These are phyloP conservation scores for Halteria grandinella DNA, from an alignment of 73 alveolate species.

Conservation along the genomic window DNA sequence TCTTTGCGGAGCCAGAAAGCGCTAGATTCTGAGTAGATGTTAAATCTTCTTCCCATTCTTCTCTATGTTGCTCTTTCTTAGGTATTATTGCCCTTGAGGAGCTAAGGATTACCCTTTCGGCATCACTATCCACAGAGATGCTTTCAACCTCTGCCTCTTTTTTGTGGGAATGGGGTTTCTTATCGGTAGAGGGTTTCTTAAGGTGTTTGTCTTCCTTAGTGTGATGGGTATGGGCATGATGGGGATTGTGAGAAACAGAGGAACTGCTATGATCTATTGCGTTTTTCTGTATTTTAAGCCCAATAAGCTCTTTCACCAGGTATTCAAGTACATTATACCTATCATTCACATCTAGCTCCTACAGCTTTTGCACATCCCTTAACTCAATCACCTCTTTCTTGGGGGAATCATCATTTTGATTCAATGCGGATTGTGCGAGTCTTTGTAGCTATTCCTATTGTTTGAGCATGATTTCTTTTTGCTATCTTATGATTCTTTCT, in stretches of 20 bases:
- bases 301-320: slow-evolving; percentile 35
- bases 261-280: not conserved
- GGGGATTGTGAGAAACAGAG: not conserved
- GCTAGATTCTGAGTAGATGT: slow-evolving; percentile 26
- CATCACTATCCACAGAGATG: slow-evolving; percentile 40
- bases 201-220: not conserved
- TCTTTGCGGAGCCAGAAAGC: slow-evolving; percentile 3
- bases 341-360: slow-evolving; percentile 7
- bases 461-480: slow-evolving; percentile 42
- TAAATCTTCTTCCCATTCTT: slow-evolving; percentile 56
- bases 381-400: slow-evolving; percentile 17
- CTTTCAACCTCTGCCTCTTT: not conserved
- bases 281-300: not conserved
- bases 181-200: not conserved
- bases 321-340: slow-evolving; percentile 38
- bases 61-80: not conserved
- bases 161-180: not conserved
- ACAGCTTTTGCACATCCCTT: slow-evolving; percentile 19
- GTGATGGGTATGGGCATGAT: not conserved
- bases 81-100: too few species aligned
- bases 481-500: slow-evolving; percentile 11
- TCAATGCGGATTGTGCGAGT: too few species aligned
- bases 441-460: slow-evolving; percentile 4
- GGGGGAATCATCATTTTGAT: not conserved
- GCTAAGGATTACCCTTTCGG: not conserved